These are phyloP conservation scores for Asterophora parasitica DNA, from an alignment of 768 basidiomycete species.

Conservation along the genomic window DNA sequence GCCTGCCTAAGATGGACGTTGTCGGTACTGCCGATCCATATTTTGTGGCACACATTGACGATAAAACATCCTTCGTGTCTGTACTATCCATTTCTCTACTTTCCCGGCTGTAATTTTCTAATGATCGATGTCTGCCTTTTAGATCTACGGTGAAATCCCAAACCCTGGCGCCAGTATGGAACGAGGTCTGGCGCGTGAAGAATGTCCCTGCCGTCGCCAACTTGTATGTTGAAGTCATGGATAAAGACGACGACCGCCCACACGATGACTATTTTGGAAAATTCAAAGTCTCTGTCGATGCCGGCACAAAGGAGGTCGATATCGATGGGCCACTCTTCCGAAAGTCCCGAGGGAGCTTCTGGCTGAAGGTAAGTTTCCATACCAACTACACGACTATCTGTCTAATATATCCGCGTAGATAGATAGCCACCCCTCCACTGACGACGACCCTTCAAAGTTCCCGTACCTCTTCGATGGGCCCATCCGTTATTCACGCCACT, in stretches of 20 bases:
- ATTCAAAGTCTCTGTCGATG: conserved; percentile 45
- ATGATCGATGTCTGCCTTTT: background rate
- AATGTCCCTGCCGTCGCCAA: conserved; percentile 65
- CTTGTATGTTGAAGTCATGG: conserved; percentile 56
- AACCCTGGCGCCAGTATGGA: conserved; percentile 65
- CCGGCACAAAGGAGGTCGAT: conserved; percentile 61
- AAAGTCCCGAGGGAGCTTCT: conserved; percentile 55
- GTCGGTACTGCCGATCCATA: conserved; percentile 64
- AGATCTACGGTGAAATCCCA: conserved; percentile 64
- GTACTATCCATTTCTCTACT: conserved; percentile 19
- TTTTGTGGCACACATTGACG: conserved; percentile 64
- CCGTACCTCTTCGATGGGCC: conserved; percentile 74
- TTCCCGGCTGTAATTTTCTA: background rate
- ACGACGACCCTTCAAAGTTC: conserved; percentile 30
- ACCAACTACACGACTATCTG: too few species aligned
- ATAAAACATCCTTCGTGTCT: conserved; percentile 58
- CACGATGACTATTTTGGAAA: conserved; percentile 64
- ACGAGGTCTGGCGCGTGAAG: conserved; percentile 68
- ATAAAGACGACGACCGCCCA: conserved; percentile 58
- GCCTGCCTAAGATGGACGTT: conserved; percentile 67
- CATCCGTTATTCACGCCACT: conserved; percentile 65
- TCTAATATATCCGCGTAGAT: conserved; percentile 37
- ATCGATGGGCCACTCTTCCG: conserved; percentile 51
- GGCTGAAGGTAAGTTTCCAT: conserved; percentile 53
- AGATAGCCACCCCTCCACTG: conserved; percentile 42